Base-by-base conservation (phyloP, 2,329 filamentous ascomycete species). In the Alternaria triticina region DNA sequence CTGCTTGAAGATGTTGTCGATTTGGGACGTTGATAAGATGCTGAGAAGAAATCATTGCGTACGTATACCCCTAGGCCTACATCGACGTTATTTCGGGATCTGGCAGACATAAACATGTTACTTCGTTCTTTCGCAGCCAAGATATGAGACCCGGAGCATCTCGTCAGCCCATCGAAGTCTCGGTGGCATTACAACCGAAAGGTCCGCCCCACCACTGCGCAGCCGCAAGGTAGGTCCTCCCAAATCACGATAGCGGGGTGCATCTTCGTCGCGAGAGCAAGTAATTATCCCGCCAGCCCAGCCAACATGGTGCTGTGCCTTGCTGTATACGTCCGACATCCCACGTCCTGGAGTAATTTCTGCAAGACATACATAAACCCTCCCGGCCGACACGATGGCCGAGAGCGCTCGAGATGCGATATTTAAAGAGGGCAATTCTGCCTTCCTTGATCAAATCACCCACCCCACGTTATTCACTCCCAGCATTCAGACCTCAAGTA, bases 231-330 rank as follows among this genome's bases (percentile, higher is more conserved):
- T 52, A 52, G 30, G 49, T 28, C 33, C 20, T 36, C 49, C 47
- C 54, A 54, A 66, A 67, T 67, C 60, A 69, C 61, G 66, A 66
- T 62, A 70, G 70, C 62, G 69, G 71, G 71, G 70, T 65, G 65
- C 65, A 50, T 62, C 36, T 47, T 57, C 54, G 61, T 67, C 70
- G 65, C 64, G 60, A 71, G 54, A 67, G 64, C 58, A 63, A 60
- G 65, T 67, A 70, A 71, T 73, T 72, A 62, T 73, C 67, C 71
- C 70, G 61, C 66, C 70, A 67, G 43, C 47, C 62, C 40, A 60
- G 51, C 62, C 65, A 70, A 62, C 64, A 73, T 15, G 61, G 66
- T 69, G 54, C 66, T 62, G 61, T 44, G 57, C 56, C 61, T 61
- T 61, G 55, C 61, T 68, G 61, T 60, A 54, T 64, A 57, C 25